phyloP scores from a whole-genome alignment of 108 stramenopile genomes.

The Discostella stelligeroides region DNA sequence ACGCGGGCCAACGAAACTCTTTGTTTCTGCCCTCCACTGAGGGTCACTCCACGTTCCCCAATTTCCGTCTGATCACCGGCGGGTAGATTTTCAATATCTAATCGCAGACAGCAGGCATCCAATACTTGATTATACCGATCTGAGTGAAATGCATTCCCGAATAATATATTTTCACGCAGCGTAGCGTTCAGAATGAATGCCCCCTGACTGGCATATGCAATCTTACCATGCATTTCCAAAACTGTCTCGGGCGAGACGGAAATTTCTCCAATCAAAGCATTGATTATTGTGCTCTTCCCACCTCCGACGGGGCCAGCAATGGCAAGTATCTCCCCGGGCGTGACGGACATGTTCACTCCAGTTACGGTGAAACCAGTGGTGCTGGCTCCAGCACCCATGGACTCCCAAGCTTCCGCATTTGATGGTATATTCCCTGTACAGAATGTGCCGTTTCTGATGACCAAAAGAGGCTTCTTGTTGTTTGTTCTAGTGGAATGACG shows the following conservation, averaged over 20 bases:
- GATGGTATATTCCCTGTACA: slow-evolving; percentile 16
- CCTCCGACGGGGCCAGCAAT: slow-evolving; percentile 83
- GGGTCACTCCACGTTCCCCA: slow-evolving; percentile 81
- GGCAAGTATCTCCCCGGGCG: slow-evolving; percentile 58
- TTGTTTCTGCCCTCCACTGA: slow-evolving; percentile 86
- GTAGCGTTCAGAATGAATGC: slow-evolving; percentile 95
- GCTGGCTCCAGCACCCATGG: slow-evolving; percentile 7
- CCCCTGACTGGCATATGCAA: slow-evolving; percentile 92
- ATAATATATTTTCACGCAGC: slow-evolving; percentile 94
- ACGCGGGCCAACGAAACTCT: slow-evolving; percentile 71
- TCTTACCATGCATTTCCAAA: slow-evolving; percentile 43
- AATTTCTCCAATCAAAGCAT: slow-evolving; percentile 83
- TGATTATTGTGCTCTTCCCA: slow-evolving; percentile 85
- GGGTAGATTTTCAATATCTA: slow-evolving; percentile 68
- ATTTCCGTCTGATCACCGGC: slow-evolving; percentile 76
- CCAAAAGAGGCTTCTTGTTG: slow-evolving; percentile 7
- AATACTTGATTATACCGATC: slow-evolving; percentile 85
- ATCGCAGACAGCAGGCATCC: slow-evolving; percentile 78
- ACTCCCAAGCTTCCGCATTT: slow-evolving; percentile 15
- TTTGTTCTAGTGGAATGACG: not conserved
- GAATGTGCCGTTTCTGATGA: slow-evolving; percentile 19
- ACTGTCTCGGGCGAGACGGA: slow-evolving; percentile 30
- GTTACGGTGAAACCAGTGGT: slow-evolving; percentile 49
- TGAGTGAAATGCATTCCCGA: slow-evolving; percentile 74
- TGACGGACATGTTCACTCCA: slow-evolving; percentile 52